A percentile compares a stretch with the other conserved stretches of the same genome.
Conservation (phyloP, 2,329 filamentous ascomycete species). For the Cordyceps tenuipes region DNA sequence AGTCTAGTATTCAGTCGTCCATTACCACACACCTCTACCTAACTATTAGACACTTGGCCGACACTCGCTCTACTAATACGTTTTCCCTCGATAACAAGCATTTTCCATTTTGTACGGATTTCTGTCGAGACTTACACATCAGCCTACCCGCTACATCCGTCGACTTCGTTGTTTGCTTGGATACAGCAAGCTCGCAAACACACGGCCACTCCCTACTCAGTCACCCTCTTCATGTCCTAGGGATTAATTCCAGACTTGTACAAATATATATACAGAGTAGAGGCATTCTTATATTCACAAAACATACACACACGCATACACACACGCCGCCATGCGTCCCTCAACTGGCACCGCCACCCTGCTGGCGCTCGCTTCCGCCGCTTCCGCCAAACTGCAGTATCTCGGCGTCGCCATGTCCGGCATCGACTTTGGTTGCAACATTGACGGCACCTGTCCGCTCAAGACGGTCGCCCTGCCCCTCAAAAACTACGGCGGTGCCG, state of each 20-base stretch:
- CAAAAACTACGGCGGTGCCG: conserved; percentile 23
- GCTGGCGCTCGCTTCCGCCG: conserved; percentile 11
- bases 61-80: background rate
- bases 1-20: background rate
- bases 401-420: conserved; percentile 36
- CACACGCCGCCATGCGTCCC: conserved; percentile 9
- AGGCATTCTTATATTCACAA: background rate
- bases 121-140: too few relatives aligned
- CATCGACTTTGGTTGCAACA: conserved; percentile 40
- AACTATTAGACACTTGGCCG: background rate
- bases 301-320: background rate
- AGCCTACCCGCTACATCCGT: background rate
- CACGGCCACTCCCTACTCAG: background rate
- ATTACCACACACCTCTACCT: background rate
- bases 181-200: background rate
- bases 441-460: conserved; percentile 33
- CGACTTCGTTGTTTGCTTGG: background rate
- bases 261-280: background rate
- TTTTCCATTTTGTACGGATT: too few relatives aligned
- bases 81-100: background rate
- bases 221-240: background rate
- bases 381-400: conserved; percentile 12
- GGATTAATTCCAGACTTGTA: background rate
- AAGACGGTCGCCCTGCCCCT: conserved; percentile 28
- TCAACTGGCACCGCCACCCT: conserved; percentile 3